These are phyloP conservation scores for Talinum fruticosum DNA, from an alignment of 148 eudicot species.

Conservation along the genomic window DNA sequence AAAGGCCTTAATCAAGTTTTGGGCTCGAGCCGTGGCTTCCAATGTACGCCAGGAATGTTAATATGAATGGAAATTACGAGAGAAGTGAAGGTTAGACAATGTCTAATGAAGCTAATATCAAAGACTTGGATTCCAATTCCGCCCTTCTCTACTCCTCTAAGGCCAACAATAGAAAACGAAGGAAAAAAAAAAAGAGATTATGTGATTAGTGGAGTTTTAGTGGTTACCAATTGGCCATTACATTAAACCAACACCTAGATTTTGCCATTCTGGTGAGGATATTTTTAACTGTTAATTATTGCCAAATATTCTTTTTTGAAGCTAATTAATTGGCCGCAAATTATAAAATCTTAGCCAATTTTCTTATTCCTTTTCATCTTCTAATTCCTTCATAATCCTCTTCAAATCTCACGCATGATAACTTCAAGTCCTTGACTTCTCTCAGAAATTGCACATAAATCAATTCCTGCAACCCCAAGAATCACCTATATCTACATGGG, in stretches of 20 bases:
- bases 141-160: not conserved
- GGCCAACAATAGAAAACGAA: not conserved
- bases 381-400: too few species aligned
- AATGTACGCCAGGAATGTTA: constrained; percentile 61
- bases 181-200: too few species aligned
- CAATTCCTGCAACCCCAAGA: too few species aligned
- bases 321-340: not conserved
- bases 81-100: not conserved
- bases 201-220: not conserved
- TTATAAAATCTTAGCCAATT: too few species aligned
- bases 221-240: too few species aligned
- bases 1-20: constrained; percentile 78
- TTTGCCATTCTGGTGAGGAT: not conserved
- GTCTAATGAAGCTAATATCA: too few species aligned
- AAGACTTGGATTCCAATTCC: not conserved
- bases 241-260: too few species aligned
- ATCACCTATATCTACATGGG: too few species aligned
- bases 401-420: not conserved
- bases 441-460: not conserved
- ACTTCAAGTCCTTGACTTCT: not conserved
- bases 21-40: constrained; percentile 90
- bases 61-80: not conserved
- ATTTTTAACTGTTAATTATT: too few species aligned
- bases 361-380: not conserved
- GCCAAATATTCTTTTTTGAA: not conserved